These are phyloP conservation scores for Chlorociboria aeruginascens DNA, from an alignment of 495 filamentous ascomycete species.

Conservation along the genomic window DNA sequence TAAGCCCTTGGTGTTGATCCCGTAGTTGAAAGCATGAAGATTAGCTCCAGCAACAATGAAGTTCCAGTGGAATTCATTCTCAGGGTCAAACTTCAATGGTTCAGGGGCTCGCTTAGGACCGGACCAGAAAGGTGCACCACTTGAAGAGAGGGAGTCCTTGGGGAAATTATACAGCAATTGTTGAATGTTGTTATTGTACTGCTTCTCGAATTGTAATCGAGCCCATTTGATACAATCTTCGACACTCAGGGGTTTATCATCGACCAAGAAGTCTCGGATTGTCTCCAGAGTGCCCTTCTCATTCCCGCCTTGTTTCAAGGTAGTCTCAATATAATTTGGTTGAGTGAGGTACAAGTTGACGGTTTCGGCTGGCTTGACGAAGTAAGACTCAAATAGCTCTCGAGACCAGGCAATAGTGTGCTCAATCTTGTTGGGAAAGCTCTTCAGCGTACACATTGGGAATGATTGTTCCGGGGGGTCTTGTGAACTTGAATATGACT, in stretches of 20 bases:
- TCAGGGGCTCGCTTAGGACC: slow-evolving; percentile 96
- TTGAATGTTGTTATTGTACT: slow-evolving; percentile 95
- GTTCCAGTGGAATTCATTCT: slow-evolving; percentile 71
- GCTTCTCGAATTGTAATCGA: slow-evolving; percentile 84
- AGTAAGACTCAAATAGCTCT: slow-evolving; percentile 87
- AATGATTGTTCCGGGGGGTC: slow-evolving; percentile 98
- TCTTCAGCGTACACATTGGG: slow-evolving; percentile 95
- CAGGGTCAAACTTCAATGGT: slow-evolving; percentile 74
- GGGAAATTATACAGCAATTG: slow-evolving; percentile 97
- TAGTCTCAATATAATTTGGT: slow-evolving; percentile 79
- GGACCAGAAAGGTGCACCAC: slow-evolving; percentile 92
- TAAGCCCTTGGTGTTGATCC: slow-evolving; percentile 68
- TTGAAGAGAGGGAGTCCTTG: slow-evolving; percentile 78
- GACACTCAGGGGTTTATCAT: slow-evolving; percentile 82
- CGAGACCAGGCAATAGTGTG: slow-evolving; percentile 98
- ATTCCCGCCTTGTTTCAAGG: slow-evolving; percentile 87
- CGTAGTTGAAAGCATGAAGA: slow-evolving; percentile 96
- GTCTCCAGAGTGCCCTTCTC: slow-evolving; percentile 92
- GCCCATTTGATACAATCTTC: slow-evolving; percentile 96
- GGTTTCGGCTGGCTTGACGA: slow-evolving; percentile 85
- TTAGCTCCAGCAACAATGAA: slow-evolving; percentile 85
- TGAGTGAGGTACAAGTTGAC: slow-evolving; percentile 92
- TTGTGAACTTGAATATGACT: slow-evolving; percentile 97
- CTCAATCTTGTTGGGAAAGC: slow-evolving; percentile 98
- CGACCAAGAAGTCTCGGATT: slow-evolving; percentile 82